Evolutionary conservation across 2,329 filamentous ascomycete species (phyloP).

Genomic region (Botryotinia narcissicola): DNA sequence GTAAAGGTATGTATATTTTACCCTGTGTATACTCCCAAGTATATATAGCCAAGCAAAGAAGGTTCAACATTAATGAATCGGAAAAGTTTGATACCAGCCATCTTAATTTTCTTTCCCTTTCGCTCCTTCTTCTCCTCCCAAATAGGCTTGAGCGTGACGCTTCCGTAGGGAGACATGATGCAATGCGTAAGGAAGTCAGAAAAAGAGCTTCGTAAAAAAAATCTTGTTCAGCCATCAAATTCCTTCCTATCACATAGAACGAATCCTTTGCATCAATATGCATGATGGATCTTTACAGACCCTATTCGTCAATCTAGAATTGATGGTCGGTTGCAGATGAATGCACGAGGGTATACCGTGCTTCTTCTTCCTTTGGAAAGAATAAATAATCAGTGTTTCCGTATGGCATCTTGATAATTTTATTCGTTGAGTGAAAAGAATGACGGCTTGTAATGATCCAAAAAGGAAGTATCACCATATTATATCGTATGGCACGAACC

Average conservation of each 20-base stretch:
- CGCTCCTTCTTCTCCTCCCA: neutral
- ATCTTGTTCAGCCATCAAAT: neutral
- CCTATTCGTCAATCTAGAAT: conserved; percentile 1
- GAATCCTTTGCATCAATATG: neutral
- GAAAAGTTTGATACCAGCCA: conserved; percentile 6
- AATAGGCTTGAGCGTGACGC: conserved; percentile 3
- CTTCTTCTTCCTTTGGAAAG: neutral
- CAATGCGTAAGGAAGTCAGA: neutral
- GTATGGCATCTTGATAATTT: neutral
- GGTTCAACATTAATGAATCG: neutral
- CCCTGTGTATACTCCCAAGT: neutral
- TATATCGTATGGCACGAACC: neutral
- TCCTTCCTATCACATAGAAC: neutral
- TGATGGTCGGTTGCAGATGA: neutral
- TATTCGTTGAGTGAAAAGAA: neutral
- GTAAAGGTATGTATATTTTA: neutral
- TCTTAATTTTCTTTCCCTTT: neutral
- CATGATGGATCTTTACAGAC: neutral
- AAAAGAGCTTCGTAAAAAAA: neutral
- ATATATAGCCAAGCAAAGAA: neutral
- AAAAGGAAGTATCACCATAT: neutral
- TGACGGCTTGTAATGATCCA: neutral
- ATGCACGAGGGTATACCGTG: neutral
- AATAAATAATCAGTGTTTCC: neutral
- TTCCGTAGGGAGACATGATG: conserved; percentile 1